Evolutionary conservation across 1,284 basidiomycete genomes (phyloP), one percentile per base, ranked within the genome.

Genomic region (Ceratobasidium sp.): DNA sequence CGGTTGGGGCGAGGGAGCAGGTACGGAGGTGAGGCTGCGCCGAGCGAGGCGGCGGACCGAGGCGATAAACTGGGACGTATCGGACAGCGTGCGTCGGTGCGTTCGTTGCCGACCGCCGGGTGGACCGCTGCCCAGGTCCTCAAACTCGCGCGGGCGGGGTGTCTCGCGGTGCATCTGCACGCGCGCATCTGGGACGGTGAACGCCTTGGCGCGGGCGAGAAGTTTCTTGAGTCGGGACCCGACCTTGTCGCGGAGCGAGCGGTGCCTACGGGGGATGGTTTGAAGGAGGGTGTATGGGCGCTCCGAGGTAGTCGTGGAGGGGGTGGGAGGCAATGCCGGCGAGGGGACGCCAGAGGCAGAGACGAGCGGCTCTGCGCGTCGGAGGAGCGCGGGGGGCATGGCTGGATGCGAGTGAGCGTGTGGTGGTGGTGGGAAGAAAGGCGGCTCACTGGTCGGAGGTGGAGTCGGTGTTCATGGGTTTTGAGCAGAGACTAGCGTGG

Each of bases 231-330:
- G 36, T 11, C 44, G 12, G 8, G 49, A 9, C 36, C 53, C 53
- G 64, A 67, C 64, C 64, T 67, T 67, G 49, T 67, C 64, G 1
- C 51, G 42, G 21, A 67, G n/a, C 7, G 64, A 67, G 18, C 64
- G 64, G 38, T 49, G 51, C 18, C 62, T 21, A 8, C 48, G 62
- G 21, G 58, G 58, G 18, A 66, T 11, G 16, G 62, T 66, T 3
- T n/a, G 42, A 0, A 66, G 62, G 18, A 66, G 46, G 14, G 25
- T 48, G 30, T 66, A 66, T 18, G 33, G 58, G 33, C 21, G 16
- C 23, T 53, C 51, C 16, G 51, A 25, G n/a, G 48, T 53, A 1
- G 58, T 18, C 3, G 53, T 12, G 21, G 21, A 12, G 1, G 61
- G 61, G 7, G 62, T 33, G 2, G 30, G 23, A 2, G 62, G 49